Evolutionary conservation across 2,329 filamentous ascomycete species (phyloP), one percentile per base, ranked within the genome.

Genomic region (Fusarium tjaetaba): DNA sequence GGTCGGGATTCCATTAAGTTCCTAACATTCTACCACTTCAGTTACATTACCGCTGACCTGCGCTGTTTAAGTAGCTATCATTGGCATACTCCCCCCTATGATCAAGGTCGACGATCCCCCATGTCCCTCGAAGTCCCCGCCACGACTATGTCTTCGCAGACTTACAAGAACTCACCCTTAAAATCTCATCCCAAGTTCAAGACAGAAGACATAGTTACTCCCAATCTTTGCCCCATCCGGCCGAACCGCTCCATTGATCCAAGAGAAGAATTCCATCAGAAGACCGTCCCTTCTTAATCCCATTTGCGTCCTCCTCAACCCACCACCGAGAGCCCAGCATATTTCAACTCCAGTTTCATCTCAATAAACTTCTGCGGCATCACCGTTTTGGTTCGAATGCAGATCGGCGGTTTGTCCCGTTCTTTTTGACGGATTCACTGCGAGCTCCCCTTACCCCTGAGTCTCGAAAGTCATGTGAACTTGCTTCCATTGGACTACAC

Each of bases 281-380:
- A 34, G 16, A 10, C 48, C 11, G 30, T 20, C 20, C 8, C 30
- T 34, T n/a, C 8, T 20, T 11, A 15, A 20, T 13, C 22, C 9
- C 18, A n/a, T 26, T 11, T 52, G 49, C 9, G n/a, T 26, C 4
- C 3, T 36, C 26, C 11, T n/a, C 15, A 36, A 10, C 13, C 32
- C 13, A 2, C 2, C 30, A 26, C 18, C 18, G 8, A 8, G 18
- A 52, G 7, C 9, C 5, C 6, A 9, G n/a, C 18, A 15, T 36
- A 26, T 26, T 13, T 2, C 49, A 22, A 26, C 4, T 22, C 18
- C 13, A 3, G 0, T 16, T 22, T 13, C 8, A 7, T 15, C 13
- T 26, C 7, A 22, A 34, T 24, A 0, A 20, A 7, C 22, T 18
- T 0, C 16, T 16, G 3, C 0, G 2, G 2, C 4, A 22, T 22